Conservation (phyloP, 257 asterid genomes). For the Scutellaria galericulata region DNA sequence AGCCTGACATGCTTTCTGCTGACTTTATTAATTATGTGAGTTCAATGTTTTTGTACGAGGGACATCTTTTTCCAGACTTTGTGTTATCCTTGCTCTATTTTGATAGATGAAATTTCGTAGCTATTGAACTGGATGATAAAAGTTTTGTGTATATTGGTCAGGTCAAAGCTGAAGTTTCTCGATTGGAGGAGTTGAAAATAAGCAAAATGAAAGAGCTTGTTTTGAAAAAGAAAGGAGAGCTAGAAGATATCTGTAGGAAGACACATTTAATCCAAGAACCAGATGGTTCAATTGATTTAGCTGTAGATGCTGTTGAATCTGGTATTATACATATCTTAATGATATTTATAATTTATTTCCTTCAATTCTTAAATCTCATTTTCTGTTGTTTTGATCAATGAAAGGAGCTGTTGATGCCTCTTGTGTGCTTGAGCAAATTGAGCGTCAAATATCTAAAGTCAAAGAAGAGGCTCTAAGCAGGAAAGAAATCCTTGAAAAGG, state of each 20-base stretch:
- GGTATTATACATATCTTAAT: conserved; percentile 50
- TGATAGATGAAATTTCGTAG: conserved; percentile 1
- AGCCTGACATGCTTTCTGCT: conserved; percentile 79
- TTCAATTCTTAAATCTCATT: conserved; percentile 31
- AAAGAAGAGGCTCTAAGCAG: conserved; percentile 91
- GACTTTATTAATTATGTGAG: conserved; percentile 74
- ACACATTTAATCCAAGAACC: conserved; percentile 78
- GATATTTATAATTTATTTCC: conserved; percentile 17
- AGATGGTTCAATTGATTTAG: conserved; percentile 59
- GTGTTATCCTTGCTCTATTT: conserved; percentile 11
- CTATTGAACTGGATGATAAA: conserved; percentile 32
- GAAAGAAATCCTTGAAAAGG: conserved; percentile 93
- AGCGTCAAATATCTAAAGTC: conserved; percentile 79
- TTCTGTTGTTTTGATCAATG: conserved; percentile 16
- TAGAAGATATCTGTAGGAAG: conserved; percentile 83
- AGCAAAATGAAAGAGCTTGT: conserved; percentile 98
- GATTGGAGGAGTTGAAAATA: conserved; percentile 84
- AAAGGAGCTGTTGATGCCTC: conserved; percentile 89
- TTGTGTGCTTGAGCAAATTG: conserved; percentile 85
- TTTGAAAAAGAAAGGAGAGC: conserved; percentile 85
- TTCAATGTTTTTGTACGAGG: conserved; percentile 13
- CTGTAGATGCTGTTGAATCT: conserved; percentile 84
- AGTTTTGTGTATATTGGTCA: conserved; percentile 39
- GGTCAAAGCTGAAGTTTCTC: conserved; percentile 88
- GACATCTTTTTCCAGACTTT: conserved; percentile 7